Conservation (phyloP, 805 yeast genomes). For the Candida maris region DNA sequence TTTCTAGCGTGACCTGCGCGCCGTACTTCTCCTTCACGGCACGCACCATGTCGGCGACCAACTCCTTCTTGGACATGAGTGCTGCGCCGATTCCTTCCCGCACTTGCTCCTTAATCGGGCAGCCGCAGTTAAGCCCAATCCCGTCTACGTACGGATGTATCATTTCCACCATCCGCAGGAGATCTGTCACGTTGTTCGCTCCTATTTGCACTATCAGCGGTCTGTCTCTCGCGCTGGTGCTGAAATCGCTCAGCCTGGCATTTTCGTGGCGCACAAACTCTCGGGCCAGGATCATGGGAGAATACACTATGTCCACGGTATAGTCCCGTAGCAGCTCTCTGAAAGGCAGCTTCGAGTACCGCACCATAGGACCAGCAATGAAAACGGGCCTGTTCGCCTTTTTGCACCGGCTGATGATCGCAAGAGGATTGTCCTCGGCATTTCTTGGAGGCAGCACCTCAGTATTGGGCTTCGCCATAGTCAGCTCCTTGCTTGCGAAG, state of each 20-base stretch:
- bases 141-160: slow-evolving; percentile 91
- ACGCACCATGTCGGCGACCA: slow-evolving; percentile 77
- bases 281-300: slow-evolving; percentile 95
- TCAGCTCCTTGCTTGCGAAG: too few species aligned
- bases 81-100: slow-evolving; percentile 98
- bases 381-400: slow-evolving; percentile 52
- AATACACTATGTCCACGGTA: slow-evolving; percentile 77
- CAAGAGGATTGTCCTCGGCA: slow-evolving; percentile 49
- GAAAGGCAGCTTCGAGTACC: slow-evolving; percentile 92
- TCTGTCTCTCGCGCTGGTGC: slow-evolving; percentile 68
- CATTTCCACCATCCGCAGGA: slow-evolving; percentile 81
- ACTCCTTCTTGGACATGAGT: slow-evolving; percentile 75
- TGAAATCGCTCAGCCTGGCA: slow-evolving; percentile 82
- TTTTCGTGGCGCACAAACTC: slow-evolving; percentile 83
- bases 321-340: slow-evolving; percentile 74
- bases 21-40: slow-evolving; percentile 80
- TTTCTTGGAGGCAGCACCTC: slow-evolving; percentile 29
- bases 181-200: slow-evolving; percentile 75
- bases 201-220: slow-evolving; percentile 89
- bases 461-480: slow-evolving; percentile 15
- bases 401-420: slow-evolving; percentile 46
- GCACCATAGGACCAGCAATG: slow-evolving; percentile 93
- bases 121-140: slow-evolving; percentile 93
- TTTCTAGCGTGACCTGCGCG: slow-evolving; percentile 70
- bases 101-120: slow-evolving; percentile 93